phyloP scores from a whole-genome alignment of 1,139 yeast species.

The Candida sanyaensis region DNA sequence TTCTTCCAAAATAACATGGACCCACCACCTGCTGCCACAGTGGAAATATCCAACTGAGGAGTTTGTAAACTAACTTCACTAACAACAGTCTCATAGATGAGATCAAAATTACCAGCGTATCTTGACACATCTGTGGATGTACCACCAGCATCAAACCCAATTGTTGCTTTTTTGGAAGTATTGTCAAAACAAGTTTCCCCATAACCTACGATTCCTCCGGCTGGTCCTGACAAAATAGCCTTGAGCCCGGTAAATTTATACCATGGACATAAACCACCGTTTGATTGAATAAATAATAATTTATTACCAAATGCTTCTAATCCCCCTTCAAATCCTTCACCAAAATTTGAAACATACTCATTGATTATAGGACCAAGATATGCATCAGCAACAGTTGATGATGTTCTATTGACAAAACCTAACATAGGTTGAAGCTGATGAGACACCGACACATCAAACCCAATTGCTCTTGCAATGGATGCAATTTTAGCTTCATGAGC shows the following conservation, averaged over 20 bases:
- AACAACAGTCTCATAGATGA: constrained; percentile 46
- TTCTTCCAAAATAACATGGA: constrained; percentile 47
- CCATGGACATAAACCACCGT: constrained; percentile 53
- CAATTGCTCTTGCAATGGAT: constrained; percentile 35
- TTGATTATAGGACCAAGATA: constrained; percentile 41
- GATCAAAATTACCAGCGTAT: constrained; percentile 40
- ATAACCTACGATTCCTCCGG: constrained; percentile 54
- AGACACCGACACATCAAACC: constrained; percentile 42
- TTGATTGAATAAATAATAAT: constrained; percentile 48
- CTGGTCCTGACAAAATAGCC: constrained; percentile 52
- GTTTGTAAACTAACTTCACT: constrained; percentile 46
- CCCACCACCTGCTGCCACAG: constrained; percentile 54
- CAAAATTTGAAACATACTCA: constrained; percentile 37
- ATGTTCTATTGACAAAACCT: constrained; percentile 44
- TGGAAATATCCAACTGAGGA: constrained; percentile 48
- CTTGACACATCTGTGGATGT: constrained; percentile 51
- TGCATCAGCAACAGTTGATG: constrained; percentile 50
- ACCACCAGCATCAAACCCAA: constrained; percentile 52
- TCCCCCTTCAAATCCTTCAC: constrained; percentile 47
- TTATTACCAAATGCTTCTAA: constrained; percentile 44
- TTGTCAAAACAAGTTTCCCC: constrained; percentile 46
- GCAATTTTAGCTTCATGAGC: constrained; percentile 40
- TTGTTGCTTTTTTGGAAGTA: constrained; percentile 32
- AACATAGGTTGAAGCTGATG: constrained; percentile 48
- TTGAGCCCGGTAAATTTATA: constrained; percentile 48